A percentile compares a stretch with the other conserved stretches of the same genome.
phyloP scores from a whole-genome alignment of 225 moss, liverwort and hornwort species.

The Bryoerythrophyllum caledonicum region DNA sequence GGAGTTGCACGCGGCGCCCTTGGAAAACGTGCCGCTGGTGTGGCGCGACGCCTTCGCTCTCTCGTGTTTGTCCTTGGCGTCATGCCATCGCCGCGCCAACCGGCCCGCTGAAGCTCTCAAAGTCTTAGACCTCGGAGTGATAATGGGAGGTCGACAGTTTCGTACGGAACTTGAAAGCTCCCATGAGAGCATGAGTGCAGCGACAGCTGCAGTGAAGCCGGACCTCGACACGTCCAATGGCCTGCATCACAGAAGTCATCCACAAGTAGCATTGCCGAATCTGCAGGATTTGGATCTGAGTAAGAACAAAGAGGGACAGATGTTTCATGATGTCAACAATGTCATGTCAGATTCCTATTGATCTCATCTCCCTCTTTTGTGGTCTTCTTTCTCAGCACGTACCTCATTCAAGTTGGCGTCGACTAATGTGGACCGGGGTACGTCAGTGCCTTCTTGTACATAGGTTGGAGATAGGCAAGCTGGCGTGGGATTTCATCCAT shows the following conservation, averaged over 20 bases:
- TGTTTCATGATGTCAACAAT: conserved; percentile 29
- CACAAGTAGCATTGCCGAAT: conserved; percentile 32
- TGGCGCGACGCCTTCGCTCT: conserved; percentile 93
- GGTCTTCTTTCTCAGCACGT: conserved; percentile 13
- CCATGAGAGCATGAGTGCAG: conserved; percentile 36
- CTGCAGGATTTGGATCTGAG: conserved; percentile 32
- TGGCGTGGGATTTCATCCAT: conserved; percentile 25
- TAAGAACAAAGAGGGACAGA: conserved; percentile 32
- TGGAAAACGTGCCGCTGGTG: conserved; percentile 66
- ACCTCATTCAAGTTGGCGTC: conserved; percentile 8
- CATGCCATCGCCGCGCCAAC: conserved; percentile 53
- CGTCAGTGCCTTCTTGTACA: conserved; percentile 31
- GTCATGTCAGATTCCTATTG: conserved; percentile 20
- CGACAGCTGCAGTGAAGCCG: conserved; percentile 15
- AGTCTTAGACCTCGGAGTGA: conserved; percentile 78
- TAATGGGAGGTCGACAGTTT: conserved; percentile 78
- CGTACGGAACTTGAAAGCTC: conserved; percentile 60
- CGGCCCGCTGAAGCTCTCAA: conserved; percentile 52
- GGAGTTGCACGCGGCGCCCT: conserved; percentile 83
- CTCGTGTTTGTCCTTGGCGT: conserved; percentile 68
- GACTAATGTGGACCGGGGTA: conserved; percentile 23
- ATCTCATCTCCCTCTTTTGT: conserved; percentile 20
- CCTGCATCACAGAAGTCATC: conserved; percentile 25
- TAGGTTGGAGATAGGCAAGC: conserved; percentile 24
- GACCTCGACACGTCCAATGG: conserved; percentile 22